phyloP scores from a whole-genome alignment of 441 rosid genomes.

The Croton laevigatus region DNA sequence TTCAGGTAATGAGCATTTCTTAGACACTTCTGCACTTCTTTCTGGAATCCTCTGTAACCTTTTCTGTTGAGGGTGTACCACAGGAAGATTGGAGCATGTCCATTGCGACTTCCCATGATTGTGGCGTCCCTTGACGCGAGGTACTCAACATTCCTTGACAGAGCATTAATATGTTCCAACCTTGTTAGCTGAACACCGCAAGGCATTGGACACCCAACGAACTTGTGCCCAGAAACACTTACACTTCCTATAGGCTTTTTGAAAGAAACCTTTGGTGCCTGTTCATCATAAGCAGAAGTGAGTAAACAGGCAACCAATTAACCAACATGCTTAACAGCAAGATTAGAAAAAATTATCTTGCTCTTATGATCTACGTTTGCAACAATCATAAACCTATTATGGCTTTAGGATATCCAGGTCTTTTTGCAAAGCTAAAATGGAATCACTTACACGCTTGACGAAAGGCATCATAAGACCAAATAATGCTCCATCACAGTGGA shows the following conservation, averaged over 20 bases:
- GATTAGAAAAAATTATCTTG: not conserved
- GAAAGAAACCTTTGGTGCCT: slow-evolving; percentile 94
- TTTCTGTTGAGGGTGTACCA: slow-evolving; percentile 89
- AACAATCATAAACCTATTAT: not conserved
- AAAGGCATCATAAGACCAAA: slow-evolving; percentile 98
- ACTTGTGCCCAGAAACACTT: slow-evolving; percentile 90
- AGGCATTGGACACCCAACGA: slow-evolving; percentile 97
- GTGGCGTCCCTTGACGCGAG: slow-evolving; percentile 95
- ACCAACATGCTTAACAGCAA: slow-evolving; percentile 1
- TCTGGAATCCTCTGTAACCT: slow-evolving; percentile 90
- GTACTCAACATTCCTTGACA: slow-evolving; percentile 81
- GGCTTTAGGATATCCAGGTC: not conserved
- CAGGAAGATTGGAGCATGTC: slow-evolving; percentile 91
- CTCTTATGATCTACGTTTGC: not conserved
- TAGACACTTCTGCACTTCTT: slow-evolving; percentile 90
- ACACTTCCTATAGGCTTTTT: slow-evolving; percentile 94
- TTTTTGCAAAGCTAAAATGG: not conserved
- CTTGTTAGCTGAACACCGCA: slow-evolving; percentile 92
- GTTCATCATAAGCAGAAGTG: slow-evolving; percentile 22
- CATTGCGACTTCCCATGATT: slow-evolving; percentile 94
- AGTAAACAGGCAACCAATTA: not conserved
- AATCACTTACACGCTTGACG: slow-evolving; percentile 68
- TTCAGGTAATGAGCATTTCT: slow-evolving; percentile 86
- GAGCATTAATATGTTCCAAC: slow-evolving; percentile 69
- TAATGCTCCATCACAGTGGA: slow-evolving; percentile 93